Evolutionary conservation across 2,329 filamentous ascomycete species (phyloP).

Genomic region (Verticillium nubilum): DNA sequence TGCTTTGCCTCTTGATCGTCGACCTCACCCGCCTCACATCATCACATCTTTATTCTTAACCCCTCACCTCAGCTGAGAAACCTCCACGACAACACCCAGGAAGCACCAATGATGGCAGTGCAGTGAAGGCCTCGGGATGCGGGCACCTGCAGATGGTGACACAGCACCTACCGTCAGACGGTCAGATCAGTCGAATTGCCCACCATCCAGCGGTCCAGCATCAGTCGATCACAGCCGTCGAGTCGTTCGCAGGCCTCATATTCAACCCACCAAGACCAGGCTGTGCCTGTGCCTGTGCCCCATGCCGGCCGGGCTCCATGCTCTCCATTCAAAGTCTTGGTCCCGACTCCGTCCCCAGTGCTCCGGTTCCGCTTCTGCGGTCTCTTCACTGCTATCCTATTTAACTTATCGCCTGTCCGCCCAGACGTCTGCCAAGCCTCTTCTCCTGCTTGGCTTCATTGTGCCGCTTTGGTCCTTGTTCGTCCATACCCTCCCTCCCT

Average conservation of each 20-base stretch:
- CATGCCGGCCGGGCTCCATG: neutral
- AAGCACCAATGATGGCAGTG: neutral
- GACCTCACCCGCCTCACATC: neutral
- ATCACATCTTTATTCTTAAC: neutral
- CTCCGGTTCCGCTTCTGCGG: neutral
- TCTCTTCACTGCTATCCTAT: neutral
- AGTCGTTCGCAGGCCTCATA: neutral
- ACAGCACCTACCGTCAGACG: neutral
- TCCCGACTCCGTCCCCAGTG: neutral
- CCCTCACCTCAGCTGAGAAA: neutral
- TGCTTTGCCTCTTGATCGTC: neutral
- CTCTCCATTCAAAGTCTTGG: neutral
- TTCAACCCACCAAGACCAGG: neutral
- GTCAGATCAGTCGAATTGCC: neutral
- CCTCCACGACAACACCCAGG: neutral
- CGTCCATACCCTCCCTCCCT: neutral
- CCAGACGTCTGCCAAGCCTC: neutral
- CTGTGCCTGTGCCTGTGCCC: neutral
- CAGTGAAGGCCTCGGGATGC: neutral
- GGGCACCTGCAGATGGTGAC: neutral
- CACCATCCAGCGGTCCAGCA: neutral
- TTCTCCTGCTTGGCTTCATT: neutral
- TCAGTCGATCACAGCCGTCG: neutral
- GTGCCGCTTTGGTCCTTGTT: neutral
- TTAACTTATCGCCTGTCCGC: neutral